A percentile compares a stretch with the other conserved stretches of the same genome.
phyloP scores from a whole-genome alignment of 202 grass and related monocot genomes.

The Zoysia matrella region DNA sequence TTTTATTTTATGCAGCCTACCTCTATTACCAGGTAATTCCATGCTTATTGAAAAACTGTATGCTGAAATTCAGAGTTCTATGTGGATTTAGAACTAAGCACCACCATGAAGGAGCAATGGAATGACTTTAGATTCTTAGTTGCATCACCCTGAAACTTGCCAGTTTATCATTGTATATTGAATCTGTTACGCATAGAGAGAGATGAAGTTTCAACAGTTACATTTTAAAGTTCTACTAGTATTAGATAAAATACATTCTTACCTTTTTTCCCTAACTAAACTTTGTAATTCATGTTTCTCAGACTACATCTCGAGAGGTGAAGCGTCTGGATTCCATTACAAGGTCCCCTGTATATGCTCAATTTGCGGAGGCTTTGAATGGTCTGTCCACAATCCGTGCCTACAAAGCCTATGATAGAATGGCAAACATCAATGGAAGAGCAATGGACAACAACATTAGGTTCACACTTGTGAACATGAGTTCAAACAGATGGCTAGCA shows the following conservation, averaged over 20 bases:
- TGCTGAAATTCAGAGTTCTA: slow-evolving; percentile 17
- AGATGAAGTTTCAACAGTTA: neutral
- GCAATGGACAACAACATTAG: too few species aligned
- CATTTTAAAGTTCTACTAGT: neutral
- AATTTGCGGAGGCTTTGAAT: too few species aligned
- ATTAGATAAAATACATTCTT: slow-evolving; percentile 19
- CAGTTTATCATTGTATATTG: neutral
- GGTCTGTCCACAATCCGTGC: too few species aligned
- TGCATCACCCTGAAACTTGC: slow-evolving; percentile 18
- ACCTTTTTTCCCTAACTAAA: slow-evolving; percentile 33
- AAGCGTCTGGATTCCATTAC: too few species aligned
- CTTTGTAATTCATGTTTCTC: slow-evolving; percentile 5
- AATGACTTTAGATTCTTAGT: neutral
- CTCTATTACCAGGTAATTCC: slow-evolving; percentile 79
- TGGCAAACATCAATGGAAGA: too few species aligned
- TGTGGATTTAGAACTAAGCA: neutral
- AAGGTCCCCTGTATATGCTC: too few species aligned
- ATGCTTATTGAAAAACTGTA: slow-evolving; percentile 1
- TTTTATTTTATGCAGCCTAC: slow-evolving; percentile 64
- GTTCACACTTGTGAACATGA: slow-evolving; percentile 61
- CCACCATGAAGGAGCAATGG: too few species aligned
- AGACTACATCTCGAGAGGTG: too few species aligned
- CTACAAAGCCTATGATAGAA: too few species aligned
- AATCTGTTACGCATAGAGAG: slow-evolving; percentile 5
- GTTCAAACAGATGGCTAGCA: slow-evolving; percentile 89